A percentile compares a stretch with the other conserved stretches of the same genome.
These are phyloP conservation scores for Austroboletus festivus DNA, from an alignment of 768 basidiomycete genomes.

Conservation along the genomic window DNA sequence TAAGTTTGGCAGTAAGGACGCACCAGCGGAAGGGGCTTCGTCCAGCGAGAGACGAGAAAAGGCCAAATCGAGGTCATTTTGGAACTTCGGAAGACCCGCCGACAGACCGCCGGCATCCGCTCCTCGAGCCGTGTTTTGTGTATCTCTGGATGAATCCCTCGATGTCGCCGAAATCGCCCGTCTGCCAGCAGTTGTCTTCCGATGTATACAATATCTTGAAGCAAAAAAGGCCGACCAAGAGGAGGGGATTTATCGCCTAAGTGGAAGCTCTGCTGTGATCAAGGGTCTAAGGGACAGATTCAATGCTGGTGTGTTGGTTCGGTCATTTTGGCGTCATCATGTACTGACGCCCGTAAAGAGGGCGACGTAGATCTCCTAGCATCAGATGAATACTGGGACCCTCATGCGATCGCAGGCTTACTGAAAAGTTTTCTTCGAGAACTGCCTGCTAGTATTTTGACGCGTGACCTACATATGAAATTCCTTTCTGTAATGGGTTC, in stretches of 20 bases:
- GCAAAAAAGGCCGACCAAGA: conserved; percentile 92
- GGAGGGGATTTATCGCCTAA: conserved; percentile 95
- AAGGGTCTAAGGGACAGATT: conserved; percentile 91
- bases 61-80: conserved; percentile 89
- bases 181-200: conserved; percentile 91
- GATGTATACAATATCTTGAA: conserved; percentile 93
- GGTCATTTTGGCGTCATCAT: conserved; percentile 3
- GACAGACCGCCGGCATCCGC: conserved; percentile 40
- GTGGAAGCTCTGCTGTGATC: conserved; percentile 93
- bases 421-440: conserved; percentile 93
- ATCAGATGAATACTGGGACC: conserved; percentile 93
- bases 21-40: conserved; percentile 39
- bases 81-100: conserved; percentile 79
- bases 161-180: conserved; percentile 86
- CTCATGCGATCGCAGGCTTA: conserved; percentile 94
- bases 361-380: conserved; percentile 91
- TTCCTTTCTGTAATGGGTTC: conserved; percentile 92
- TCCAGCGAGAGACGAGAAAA: conserved; percentile 79
- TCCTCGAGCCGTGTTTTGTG: conserved; percentile 83
- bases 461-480: conserved; percentile 83
- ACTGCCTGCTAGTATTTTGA: conserved; percentile 87
- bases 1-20: conserved; percentile 84
- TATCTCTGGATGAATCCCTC: conserved; percentile 82
- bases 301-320: conserved; percentile 64
- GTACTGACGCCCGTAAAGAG: conserved; percentile 47